Evolutionary conservation across 768 basidiomycete species (phyloP).

Genomic region (Mycena amicta): DNA sequence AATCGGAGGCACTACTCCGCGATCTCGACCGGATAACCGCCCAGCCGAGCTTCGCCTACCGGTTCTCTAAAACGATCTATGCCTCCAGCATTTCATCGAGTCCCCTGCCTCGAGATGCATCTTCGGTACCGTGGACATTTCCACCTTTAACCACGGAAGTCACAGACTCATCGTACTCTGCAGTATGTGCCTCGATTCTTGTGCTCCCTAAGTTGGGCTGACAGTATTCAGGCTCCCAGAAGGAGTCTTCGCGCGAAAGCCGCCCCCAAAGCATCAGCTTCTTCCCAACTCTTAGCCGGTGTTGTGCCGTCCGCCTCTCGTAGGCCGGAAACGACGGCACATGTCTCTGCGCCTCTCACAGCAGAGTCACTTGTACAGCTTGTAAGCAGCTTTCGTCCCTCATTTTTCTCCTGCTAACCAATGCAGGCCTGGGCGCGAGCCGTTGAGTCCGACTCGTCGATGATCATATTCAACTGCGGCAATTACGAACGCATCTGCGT

Average conservation of each 20-base stretch:
- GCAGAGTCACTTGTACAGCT: not conserved
- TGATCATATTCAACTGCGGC: constrained; percentile 15
- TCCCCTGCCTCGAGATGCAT: not conserved
- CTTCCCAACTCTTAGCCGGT: not conserved
- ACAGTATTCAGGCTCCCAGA: not conserved
- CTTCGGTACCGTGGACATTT: not conserved
- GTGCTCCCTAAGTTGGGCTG: too few relatives aligned
- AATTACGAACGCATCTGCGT: constrained; percentile 15
- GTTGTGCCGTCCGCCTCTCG: not conserved
- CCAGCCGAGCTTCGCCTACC: not conserved
- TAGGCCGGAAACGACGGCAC: not conserved
- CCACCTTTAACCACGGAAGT: too few relatives aligned
- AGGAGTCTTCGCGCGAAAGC: not conserved
- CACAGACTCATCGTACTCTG: too few relatives aligned
- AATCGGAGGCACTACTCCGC: not conserved
- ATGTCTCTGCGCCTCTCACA: not conserved
- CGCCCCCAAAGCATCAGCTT: not conserved
- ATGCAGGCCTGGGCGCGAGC: not conserved
- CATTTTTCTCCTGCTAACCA: not conserved
- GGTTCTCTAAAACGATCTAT: not conserved
- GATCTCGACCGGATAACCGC: not conserved
- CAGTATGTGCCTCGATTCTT: too few relatives aligned
- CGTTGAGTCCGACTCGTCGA: constrained; percentile 2
- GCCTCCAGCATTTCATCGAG: not conserved
- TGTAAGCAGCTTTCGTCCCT: not conserved